Conservation (phyloP, 495 filamentous ascomycete species). For the Saxispiralis lemnorum region DNA sequence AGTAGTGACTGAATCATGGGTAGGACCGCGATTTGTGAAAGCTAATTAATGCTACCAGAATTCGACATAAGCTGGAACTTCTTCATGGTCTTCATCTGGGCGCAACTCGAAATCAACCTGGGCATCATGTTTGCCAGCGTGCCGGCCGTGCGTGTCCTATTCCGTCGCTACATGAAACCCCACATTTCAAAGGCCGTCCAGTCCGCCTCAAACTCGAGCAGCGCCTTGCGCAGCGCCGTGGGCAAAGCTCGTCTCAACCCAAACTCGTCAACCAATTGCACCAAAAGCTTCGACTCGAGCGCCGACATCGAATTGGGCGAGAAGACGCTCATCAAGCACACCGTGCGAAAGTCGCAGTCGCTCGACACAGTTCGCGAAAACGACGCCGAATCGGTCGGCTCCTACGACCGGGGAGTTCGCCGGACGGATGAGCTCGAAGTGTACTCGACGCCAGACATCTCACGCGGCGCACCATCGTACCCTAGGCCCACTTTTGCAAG, state of each 20-base stretch:
- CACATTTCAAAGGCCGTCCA: not conserved
- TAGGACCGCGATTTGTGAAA: too few species aligned
- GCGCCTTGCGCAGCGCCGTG: too few species aligned
- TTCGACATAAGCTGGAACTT: constrained; percentile 8
- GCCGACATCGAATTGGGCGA: constrained; percentile 1
- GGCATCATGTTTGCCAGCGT: constrained; percentile 21
- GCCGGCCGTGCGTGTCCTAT: constrained; percentile 21
- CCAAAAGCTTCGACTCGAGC: not conserved
- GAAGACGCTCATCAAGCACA: constrained; percentile 2
- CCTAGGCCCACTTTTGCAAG: too few species aligned
- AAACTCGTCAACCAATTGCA: not conserved
- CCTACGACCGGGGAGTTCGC: not conserved
- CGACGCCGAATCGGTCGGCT: not conserved
- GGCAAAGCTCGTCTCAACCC: too few species aligned
- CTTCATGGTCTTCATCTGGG: constrained; percentile 7
- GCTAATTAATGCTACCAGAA: too few species aligned
- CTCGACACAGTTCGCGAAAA: constrained; percentile 4
- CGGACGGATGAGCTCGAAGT: too few species aligned
- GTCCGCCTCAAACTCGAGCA: not conserved
- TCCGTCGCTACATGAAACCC: constrained; percentile 15
- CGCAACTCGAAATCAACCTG: constrained; percentile 17
- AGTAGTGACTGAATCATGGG: too few species aligned
- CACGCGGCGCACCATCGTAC: too few species aligned
- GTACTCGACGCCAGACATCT: too few species aligned
- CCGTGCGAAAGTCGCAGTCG: not conserved